phyloP scores from a whole-genome alignment of 2,329 filamentous ascomycete species.

The Aspergillus brunneoviolaceus region DNA sequence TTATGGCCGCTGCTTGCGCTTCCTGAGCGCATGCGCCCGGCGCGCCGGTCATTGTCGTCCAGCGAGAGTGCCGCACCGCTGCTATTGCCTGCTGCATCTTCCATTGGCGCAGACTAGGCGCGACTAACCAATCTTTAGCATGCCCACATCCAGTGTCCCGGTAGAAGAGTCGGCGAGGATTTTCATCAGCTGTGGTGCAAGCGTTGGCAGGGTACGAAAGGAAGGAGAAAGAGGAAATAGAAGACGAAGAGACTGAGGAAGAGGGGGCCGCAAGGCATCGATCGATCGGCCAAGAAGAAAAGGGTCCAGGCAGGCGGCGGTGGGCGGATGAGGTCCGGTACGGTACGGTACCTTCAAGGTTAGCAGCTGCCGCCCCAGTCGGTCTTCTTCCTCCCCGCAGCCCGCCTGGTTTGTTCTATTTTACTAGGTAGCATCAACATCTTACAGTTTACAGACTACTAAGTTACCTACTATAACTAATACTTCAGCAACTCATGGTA shows the following conservation, averaged over 20 bases:
- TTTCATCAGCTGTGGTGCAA: background rate
- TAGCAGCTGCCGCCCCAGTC: too few relatives aligned
- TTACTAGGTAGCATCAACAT: too few relatives aligned
- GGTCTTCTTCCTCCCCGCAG: too few relatives aligned
- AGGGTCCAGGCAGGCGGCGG: background rate
- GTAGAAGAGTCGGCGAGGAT: conserved; percentile 5
- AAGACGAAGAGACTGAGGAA: too few relatives aligned
- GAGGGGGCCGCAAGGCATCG: too few relatives aligned
- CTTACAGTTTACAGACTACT: too few relatives aligned
- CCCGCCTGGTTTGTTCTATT: too few relatives aligned
- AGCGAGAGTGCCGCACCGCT: conserved; percentile 28
- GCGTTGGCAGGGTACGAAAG: background rate
- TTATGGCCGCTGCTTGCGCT: conserved; percentile 44
- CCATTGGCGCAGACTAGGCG: conserved; percentile 34
- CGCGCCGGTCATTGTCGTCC: conserved; percentile 23
- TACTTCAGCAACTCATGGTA: too few relatives aligned
- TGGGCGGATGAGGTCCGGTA: background rate
- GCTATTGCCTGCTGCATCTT: conserved; percentile 33
- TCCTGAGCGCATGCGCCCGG: conserved; percentile 33
- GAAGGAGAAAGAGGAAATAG: background rate
- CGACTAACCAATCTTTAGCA: conserved; percentile 23
- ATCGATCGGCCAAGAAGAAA: background rate
- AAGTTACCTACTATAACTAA: too few relatives aligned
- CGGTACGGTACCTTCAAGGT: too few relatives aligned
- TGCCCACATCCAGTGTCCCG: conserved; percentile 20